Evolutionary conservation across 169 alveolate species (phyloP).

Genomic region (Miamiensis avidus): DNA sequence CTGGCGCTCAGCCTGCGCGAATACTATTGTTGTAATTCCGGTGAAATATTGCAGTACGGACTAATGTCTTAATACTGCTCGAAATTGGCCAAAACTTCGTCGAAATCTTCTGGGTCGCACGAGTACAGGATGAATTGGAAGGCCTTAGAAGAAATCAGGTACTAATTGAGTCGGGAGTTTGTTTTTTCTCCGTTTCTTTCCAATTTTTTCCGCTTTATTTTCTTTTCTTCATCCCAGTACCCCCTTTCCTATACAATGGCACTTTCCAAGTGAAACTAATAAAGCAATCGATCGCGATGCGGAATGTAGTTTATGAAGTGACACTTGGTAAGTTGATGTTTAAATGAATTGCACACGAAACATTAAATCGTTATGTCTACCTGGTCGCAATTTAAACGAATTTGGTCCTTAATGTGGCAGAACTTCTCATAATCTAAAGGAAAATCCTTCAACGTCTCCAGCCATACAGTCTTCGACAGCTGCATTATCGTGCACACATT

Average conservation of each 20-base stretch:
- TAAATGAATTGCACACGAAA: slow-evolving; percentile 4
- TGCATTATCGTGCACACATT: slow-evolving; percentile 8
- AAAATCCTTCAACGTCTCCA: slow-evolving; percentile 1
- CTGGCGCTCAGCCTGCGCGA: too few species aligned
- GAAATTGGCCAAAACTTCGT: too few species aligned
- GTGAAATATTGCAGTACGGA: not conserved
- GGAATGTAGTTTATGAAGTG: slow-evolving; percentile 8
- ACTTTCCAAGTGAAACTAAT: not conserved
- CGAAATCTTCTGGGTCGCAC: too few species aligned
- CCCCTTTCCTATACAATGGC: not conserved
- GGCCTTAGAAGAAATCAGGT: too few species aligned
- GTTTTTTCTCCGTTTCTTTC: too few species aligned
- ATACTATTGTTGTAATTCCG: not conserved
- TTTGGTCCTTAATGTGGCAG: not conserved
- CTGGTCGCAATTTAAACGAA: not conserved
- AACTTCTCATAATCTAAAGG: slow-evolving; percentile 11
- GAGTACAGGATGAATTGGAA: too few species aligned
- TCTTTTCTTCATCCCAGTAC: not conserved
- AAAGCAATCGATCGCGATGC: not conserved
- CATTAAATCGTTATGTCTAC: not conserved
- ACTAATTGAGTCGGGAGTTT: too few species aligned
- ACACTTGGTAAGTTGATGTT: slow-evolving; percentile 1
- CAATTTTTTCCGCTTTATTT: too few species aligned
- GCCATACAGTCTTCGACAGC: not conserved
- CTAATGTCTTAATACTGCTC: not conserved